Evolutionary conservation across 2,329 filamentous ascomycete species (phyloP), one percentile per base, ranked within the genome.

Genomic region (Pestalotiopsis fici): DNA sequence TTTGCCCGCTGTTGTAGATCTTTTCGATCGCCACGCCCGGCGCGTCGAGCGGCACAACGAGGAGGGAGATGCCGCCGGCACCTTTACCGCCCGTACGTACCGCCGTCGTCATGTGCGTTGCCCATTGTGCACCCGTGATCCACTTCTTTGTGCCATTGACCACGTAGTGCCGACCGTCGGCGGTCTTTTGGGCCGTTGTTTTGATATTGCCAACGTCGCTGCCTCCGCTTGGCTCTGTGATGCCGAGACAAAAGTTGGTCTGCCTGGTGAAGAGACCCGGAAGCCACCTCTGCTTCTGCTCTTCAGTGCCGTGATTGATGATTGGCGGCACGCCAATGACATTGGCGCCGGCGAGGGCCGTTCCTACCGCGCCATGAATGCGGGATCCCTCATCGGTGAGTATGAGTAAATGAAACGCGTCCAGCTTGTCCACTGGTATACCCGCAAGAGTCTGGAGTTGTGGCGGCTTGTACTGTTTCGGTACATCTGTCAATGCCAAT

Each of bases 91-190:
- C 86, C 0, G 87, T 90, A 15, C 88, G 82, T 11, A 89, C 88
- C 4, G 88, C 89, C 27, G 88, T 87, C 2, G 88, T 89, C 74
- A 86, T 85, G 75, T 88, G 88, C 65, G 88, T 83, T n/a, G 88
- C 87, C 83, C 84, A 89, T 9, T 86, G 83, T 35, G 82, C 86
- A 47, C 88, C 88, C 2, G 89, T 91, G 70, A 91, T 91, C 87
- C 87, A 89, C 74, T 90, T 89, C 80, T 91, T 91, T 47, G 83
- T 83, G 1, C 88, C 89, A 65, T 87, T 89, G 6, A 91, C 87
- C 61, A 89, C 73, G 71, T 90, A 91, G 66, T 81, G 74, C 55
- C 83, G 78, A 1, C 83, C 84, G 50, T 84, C 78, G 13, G 60
- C 65, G n/a, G 23, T 70, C 21, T 78, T 79, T 56, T 76, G 76